Percentiles rank a stretch among this genome's conserved stretches.
Evolutionary conservation across 148 eudicot genomes (phyloP).

Genomic region (Drosera capensis): DNA sequence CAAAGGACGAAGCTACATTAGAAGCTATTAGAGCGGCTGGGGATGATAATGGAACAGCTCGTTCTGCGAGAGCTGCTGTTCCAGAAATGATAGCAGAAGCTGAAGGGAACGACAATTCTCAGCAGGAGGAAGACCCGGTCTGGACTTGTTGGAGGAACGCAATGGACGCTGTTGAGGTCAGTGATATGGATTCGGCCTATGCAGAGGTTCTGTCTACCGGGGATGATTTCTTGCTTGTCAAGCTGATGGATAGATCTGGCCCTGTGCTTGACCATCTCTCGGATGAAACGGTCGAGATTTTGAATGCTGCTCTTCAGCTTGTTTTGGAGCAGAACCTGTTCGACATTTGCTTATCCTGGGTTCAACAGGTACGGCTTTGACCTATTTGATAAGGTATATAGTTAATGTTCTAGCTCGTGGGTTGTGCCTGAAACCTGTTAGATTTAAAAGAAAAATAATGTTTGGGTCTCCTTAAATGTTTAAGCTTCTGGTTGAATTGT

Average conservation of each 20-base stretch:
- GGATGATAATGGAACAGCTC: slow-evolving; percentile 57
- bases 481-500: no score
- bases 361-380: slow-evolving; percentile 87
- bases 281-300: slow-evolving; percentile 57
- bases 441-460: no score
- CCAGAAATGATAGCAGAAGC: slow-evolving; percentile 72
- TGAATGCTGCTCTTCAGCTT: slow-evolving; percentile 61
- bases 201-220: slow-evolving; percentile 78
- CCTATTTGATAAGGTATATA: neutral
- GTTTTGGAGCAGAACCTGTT: slow-evolving; percentile 60
- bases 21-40: slow-evolving; percentile 92
- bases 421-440: no score
- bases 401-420: no score
- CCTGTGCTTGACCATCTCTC: slow-evolving; percentile 81
- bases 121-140: slow-evolving; percentile 57
- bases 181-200: slow-evolving; percentile 83
- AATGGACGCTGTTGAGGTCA: slow-evolving; percentile 79
- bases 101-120: slow-evolving; percentile 38
- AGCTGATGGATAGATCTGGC: slow-evolving; percentile 89
- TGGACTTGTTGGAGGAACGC: slow-evolving; percentile 97
- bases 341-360: slow-evolving; percentile 68
- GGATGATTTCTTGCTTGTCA: slow-evolving; percentile 76
- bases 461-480: no score
- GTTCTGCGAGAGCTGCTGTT: slow-evolving; percentile 49
- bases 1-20: slow-evolving; percentile 93